Evolutionary conservation across 208 protist genomes (phyloP).

Genomic region (Leishmania arabica): DNA sequence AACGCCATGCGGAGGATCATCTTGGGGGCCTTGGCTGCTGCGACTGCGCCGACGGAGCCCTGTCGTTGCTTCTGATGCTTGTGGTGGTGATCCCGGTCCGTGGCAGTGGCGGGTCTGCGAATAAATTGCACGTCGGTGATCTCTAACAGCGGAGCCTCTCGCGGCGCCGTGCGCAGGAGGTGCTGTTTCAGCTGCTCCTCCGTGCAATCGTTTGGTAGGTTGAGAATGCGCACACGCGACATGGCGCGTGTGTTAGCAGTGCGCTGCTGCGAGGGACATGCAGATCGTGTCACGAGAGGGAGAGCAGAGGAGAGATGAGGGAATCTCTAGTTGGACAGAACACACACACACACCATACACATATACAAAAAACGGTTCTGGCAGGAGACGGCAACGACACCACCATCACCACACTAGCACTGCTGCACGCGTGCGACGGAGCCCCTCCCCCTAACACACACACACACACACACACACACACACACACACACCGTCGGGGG

Average conservation of each 20-base stretch:
- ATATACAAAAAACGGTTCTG: background rate
- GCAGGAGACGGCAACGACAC: background rate
- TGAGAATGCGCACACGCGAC: slow-evolving; percentile 94
- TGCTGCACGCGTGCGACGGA: background rate
- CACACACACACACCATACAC: background rate
- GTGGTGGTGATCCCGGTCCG: slow-evolving; percentile 21
- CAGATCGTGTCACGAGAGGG: background rate
- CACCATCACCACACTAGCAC: background rate
- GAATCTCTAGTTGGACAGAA: background rate
- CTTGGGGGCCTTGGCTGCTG: background rate
- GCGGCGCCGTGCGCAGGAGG: slow-evolving; percentile 66
- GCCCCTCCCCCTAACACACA: too few relatives aligned
- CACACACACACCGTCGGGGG: background rate
- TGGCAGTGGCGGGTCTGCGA: slow-evolving; percentile 22
- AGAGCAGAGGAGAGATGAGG: background rate
- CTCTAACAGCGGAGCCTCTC: slow-evolving; percentile 83
- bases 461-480: background rate
- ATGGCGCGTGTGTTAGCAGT: slow-evolving; percentile 23
- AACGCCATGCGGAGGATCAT: slow-evolving; percentile 95
- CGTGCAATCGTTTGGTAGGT: slow-evolving; percentile 94
- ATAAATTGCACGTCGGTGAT: slow-evolving; percentile 84
- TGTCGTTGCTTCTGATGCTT: slow-evolving; percentile 18
- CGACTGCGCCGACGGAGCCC: background rate
- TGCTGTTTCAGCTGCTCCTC: slow-evolving; percentile 92
- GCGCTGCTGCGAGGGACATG: background rate